A percentile compares a stretch with the other conserved stretches of the same genome.
These are phyloP conservation scores for Solidago caesia DNA, from an alignment of 129 eudicot genomes.

Conservation along the genomic window DNA sequence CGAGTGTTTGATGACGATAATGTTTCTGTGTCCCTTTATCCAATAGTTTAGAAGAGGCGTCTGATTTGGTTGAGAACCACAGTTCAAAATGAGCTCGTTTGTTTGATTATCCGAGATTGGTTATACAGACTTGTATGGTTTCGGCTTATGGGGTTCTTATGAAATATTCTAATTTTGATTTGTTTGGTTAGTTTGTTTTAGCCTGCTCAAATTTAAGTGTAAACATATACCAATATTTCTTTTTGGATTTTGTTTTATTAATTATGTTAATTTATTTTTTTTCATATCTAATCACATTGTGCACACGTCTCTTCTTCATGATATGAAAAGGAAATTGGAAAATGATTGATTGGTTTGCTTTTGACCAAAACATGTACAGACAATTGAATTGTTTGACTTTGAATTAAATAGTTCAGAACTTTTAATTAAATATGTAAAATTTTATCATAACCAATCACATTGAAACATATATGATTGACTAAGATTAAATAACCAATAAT, in stretches of 20 bases:
- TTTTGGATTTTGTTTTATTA: not conserved
- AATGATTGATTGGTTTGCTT: too few species aligned
- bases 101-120: not conserved
- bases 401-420: too few species aligned
- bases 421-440: too few species aligned
- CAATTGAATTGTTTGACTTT: too few species aligned
- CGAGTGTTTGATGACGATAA: not conserved
- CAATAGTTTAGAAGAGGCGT: not conserved
- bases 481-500: not conserved
- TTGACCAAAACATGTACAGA: too few species aligned
- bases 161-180: not conserved
- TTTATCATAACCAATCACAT: too few species aligned
- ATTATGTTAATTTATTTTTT: not conserved
- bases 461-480: not conserved
- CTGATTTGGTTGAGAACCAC: not conserved
- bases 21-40: not conserved
- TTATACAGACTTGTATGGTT: not conserved
- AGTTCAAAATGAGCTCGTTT: not conserved
- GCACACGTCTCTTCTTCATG: too few species aligned
- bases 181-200: not conserved
- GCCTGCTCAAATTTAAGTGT: not conserved
- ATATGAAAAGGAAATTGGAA: too few species aligned
- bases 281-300: too few species aligned
- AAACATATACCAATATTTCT: not conserved
- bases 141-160: not conserved